A percentile compares a stretch with the other conserved stretches of the same genome.
These are phyloP conservation scores for Trametes sanguinea DNA, from an alignment of 768 basidiomycete species.

Conservation along the genomic window DNA sequence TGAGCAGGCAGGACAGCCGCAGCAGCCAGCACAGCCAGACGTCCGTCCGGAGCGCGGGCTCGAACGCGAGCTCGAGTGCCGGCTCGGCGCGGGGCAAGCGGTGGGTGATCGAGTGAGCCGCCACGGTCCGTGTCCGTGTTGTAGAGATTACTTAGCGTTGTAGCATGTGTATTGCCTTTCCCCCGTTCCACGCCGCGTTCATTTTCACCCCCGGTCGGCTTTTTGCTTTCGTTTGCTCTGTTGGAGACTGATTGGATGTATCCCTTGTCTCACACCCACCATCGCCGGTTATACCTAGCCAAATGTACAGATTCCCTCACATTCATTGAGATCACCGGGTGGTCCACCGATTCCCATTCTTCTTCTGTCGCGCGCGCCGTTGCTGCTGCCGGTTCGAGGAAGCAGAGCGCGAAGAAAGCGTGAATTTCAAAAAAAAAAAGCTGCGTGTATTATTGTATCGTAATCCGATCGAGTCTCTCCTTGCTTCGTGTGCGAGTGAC, in stretches of 20 bases:
- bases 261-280: neutral
- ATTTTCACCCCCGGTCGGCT: conserved; percentile 3
- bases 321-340: too few relatives aligned
- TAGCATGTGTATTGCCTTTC: neutral
- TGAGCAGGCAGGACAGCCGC: conserved; percentile 38
- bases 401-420: too few relatives aligned
- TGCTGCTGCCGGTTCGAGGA: neutral
- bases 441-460: conserved; percentile 24
- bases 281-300: too few relatives aligned
- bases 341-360: too few relatives aligned
- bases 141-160: too few relatives aligned
- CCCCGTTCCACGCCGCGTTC: neutral
- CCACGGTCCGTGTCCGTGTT: too few relatives aligned
- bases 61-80: conserved; percentile 31
- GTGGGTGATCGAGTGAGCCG: conserved; percentile 57
- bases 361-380: neutral
- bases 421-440: neutral
- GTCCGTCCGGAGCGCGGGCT: conserved; percentile 34
- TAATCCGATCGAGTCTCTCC: conserved; percentile 4
- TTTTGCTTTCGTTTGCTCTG: conserved; percentile 4
- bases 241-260: conserved; percentile 1
- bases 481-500: conserved; percentile 15
- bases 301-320: too few relatives aligned
- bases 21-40: conserved; percentile 42
- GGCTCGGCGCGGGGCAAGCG: conserved; percentile 34